Evolutionary conservation across 2,329 filamentous ascomycete genomes (phyloP).

Genomic region (Xylaria sp.): DNA sequence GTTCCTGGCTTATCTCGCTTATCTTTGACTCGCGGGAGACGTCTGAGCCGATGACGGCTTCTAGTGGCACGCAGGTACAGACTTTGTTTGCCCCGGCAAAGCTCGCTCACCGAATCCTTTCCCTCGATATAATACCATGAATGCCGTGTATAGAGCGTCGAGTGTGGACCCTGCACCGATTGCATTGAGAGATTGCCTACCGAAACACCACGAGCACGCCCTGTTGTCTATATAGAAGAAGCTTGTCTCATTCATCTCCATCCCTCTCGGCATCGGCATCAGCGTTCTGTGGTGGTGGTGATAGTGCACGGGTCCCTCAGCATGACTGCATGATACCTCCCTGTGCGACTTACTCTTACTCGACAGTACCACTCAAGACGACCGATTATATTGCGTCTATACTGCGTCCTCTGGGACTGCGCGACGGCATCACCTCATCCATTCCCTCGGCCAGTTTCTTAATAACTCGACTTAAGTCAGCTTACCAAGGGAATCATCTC

Average conservation of each 20-base stretch:
- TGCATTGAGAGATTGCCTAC: neutral
- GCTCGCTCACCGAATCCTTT: constrained; percentile 22
- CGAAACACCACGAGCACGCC: neutral
- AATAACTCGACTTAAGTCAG: constrained; percentile 10
- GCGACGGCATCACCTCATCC: constrained; percentile 7
- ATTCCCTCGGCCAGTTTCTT: constrained; percentile 5
- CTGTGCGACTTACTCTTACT: neutral
- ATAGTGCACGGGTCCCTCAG: constrained; percentile 16
- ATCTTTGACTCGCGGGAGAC: constrained; percentile 24
- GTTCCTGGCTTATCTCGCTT: constrained; percentile 30
- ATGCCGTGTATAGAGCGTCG: neutral
- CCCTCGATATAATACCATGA: constrained; percentile 9
- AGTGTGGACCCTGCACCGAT: constrained; percentile 1
- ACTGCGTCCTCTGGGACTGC: neutral
- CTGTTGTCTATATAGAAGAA: neutral
- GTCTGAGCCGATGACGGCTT: constrained; percentile 32
- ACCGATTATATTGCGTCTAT: constrained; percentile 5
- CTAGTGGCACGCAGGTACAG: constrained; percentile 1
- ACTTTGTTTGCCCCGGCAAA: constrained; percentile 20
- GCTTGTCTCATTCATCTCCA: neutral
- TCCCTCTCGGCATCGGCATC: constrained; percentile 2
- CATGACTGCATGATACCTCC: constrained; percentile 30
- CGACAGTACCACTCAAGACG: constrained; percentile 8
- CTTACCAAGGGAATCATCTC: neutral
- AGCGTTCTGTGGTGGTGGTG: neutral